phyloP scores from a whole-genome alignment of 306 rosid species.

The Quercus ilex region DNA sequence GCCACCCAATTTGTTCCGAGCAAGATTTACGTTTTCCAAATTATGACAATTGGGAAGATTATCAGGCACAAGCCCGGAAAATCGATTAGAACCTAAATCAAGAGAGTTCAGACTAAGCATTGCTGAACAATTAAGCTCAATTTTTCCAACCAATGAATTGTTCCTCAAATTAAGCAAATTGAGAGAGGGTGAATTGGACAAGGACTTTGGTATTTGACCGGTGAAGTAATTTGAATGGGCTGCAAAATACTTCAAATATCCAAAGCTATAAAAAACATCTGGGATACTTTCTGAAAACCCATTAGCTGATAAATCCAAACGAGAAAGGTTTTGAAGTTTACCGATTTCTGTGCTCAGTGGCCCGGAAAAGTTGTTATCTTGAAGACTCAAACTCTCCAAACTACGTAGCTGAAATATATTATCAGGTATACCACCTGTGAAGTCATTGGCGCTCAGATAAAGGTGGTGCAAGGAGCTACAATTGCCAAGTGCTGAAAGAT shows the following conservation, averaged over 20 bases:
- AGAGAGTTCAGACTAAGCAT: constrained; percentile 37
- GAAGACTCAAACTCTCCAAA: constrained; percentile 18
- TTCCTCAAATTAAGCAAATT: constrained; percentile 39
- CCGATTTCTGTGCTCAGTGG: constrained; percentile 27
- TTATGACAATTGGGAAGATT: constrained; percentile 39
- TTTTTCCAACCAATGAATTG: constrained; percentile 38
- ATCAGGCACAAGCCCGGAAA: constrained; percentile 35
- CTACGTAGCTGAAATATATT: constrained; percentile 22
- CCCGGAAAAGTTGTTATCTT: constrained; percentile 42
- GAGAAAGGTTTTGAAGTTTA: constrained; percentile 34
- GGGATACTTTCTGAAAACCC: constrained; percentile 36
- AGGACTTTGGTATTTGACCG: constrained; percentile 31
- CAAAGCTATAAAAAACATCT: constrained; percentile 24
- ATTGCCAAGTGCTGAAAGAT: constrained; percentile 29
- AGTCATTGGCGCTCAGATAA: constrained; percentile 23
- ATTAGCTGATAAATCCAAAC: constrained; percentile 35
- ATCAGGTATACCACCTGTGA: constrained; percentile 32
- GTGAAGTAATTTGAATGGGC: constrained; percentile 41
- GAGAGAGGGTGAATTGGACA: constrained; percentile 32
- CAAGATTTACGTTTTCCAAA: constrained; percentile 41
- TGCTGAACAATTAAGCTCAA: constrained; percentile 36
- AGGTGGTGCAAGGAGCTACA: constrained; percentile 36
- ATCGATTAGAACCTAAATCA: constrained; percentile 48
- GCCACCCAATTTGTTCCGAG: constrained; percentile 35
- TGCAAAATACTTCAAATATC: constrained; percentile 16